Evolutionary conservation across 495 filamentous ascomycete genomes (phyloP), one percentile per base, ranked within the genome.

Genomic region (Neurospora hispaniola): DNA sequence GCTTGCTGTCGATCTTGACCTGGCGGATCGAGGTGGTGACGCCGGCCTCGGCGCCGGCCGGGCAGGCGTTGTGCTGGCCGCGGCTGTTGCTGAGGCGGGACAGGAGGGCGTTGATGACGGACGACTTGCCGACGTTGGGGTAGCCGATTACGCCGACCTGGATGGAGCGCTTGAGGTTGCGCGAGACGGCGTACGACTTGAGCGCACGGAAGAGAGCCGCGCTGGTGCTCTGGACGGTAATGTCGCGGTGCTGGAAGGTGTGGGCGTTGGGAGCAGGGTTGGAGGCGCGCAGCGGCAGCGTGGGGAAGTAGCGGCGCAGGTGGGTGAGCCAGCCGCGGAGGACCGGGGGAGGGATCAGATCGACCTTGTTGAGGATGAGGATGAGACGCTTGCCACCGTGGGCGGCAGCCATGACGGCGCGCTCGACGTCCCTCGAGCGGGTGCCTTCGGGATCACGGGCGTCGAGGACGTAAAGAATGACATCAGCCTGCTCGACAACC

Each of bases 61-160:
- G 94, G 80, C 94, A 97, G 41, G 93, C 92, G 27, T 88, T 87
- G 43, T 80, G 80, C 11, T 83, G 79, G 79, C 82, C 85, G 72
- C 84, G 84, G 77, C 77, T 81, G 73, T 90, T 89, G 74, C 92
- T 91, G 42, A 97, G 83, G 66, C 93, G 90, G 42, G 93, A 90
- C 5, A 92, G 92, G 43, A 98, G 90, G 10, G 93, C 92, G 80
- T 98, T 98, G 87, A 98, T 97, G 74, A 98, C 93, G 68, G 94
- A 97, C 18, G 93, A 97, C 82, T 98, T 98, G 80, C 95, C 95
- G 74, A 97, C 95, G 82, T 98, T 98, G 73, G 95, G 95, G 83
- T 97, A 97, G 54, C 95, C 95, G 78, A 98, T 94, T 68, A 98
- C 91, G 75, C 95, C 95, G 71, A 98, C 94, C 62, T 91, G 93